phyloP scores from a whole-genome alignment of 176 grass and related monocot genomes.

The Oryza glaberrima region DNA sequence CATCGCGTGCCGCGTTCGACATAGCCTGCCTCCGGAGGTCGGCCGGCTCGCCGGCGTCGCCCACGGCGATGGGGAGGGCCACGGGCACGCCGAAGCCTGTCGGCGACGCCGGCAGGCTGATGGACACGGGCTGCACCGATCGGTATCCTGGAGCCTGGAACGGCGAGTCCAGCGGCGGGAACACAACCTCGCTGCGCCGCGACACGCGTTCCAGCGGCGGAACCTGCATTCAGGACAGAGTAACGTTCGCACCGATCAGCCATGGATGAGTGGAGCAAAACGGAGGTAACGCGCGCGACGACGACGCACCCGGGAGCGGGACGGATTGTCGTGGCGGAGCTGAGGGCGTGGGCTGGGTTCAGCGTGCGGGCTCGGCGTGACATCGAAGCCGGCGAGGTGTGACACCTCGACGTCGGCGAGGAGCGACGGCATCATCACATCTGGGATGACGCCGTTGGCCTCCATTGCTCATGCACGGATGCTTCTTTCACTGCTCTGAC shows the following conservation, averaged over 20 bases:
- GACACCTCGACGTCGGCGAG: constrained; percentile 43
- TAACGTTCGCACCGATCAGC: background rate
- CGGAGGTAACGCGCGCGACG: background rate
- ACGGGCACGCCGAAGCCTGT: constrained; percentile 29
- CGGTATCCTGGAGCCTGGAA: constrained; percentile 39
- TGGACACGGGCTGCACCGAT: constrained; percentile 51
- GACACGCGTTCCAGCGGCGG: constrained; percentile 27
- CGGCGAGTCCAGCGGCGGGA: constrained; percentile 46
- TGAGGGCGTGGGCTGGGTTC: background rate
- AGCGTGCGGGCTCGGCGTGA: constrained; percentile 11
- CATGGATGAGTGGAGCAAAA: background rate
- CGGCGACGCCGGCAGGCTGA: constrained; percentile 82
- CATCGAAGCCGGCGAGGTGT: constrained; percentile 43
- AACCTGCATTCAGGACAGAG: constrained; percentile 13
- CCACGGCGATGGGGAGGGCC: background rate
- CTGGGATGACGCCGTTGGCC: background rate
- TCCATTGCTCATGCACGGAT: constrained; percentile 19
- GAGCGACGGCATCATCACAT: constrained; percentile 46
- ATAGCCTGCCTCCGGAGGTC: constrained; percentile 23
- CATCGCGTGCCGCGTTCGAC: constrained; percentile 4
- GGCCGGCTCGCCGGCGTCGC: background rate
- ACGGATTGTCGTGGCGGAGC: background rate
- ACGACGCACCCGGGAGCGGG: background rate
- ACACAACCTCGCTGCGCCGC: constrained; percentile 37
- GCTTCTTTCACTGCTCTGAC: background rate